phyloP scores from a whole-genome alignment of 2,329 filamentous ascomycete genomes.

The Penicillium sp. region DNA sequence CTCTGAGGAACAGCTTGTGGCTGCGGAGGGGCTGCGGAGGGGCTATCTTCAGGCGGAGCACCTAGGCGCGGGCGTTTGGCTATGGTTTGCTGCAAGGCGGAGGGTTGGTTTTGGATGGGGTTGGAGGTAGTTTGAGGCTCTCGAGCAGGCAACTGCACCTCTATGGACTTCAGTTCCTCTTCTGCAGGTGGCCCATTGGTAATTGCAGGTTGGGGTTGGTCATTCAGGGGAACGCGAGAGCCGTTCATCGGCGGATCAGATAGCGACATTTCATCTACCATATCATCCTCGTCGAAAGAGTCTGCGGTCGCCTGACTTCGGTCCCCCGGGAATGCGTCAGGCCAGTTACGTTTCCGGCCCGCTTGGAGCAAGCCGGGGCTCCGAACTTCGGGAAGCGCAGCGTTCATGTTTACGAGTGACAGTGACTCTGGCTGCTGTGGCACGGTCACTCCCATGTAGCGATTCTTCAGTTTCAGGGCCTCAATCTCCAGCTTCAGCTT shows the following conservation, averaged over 20 bases:
- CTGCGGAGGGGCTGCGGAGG: conserved; percentile 2
- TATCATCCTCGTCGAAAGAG: conserved; percentile 29
- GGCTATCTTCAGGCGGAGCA: conserved; percentile 3
- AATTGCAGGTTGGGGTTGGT: not conserved
- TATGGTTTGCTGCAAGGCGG: conserved; percentile 13
- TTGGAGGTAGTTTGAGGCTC: not conserved
- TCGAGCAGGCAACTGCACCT: conserved; percentile 8
- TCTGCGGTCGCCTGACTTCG: conserved; percentile 25
- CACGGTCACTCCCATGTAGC: conserved; percentile 25
- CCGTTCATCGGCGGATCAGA: conserved; percentile 16
- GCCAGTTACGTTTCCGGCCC: conserved; percentile 27
- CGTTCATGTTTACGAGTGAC: conserved; percentile 5
- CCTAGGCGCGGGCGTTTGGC: conserved; percentile 28
- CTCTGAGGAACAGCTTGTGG: conserved; percentile 8
- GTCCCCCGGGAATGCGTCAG: conserved; percentile 22
- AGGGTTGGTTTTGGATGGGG: not conserved
- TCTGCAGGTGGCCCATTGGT: not conserved
- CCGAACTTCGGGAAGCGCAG: conserved; percentile 23
- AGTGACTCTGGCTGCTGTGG: conserved; percentile 13
- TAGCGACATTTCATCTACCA: conserved; percentile 23
- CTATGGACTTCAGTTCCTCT: not conserved
- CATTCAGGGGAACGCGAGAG: conserved; percentile 23
- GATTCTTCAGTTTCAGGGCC: conserved; percentile 30
- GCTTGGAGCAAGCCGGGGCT: conserved; percentile 31
- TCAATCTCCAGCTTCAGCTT: conserved; percentile 33